Evolutionary conservation across 2,329 filamentous ascomycete species (phyloP).

Genomic region (Periconia sp.): DNA sequence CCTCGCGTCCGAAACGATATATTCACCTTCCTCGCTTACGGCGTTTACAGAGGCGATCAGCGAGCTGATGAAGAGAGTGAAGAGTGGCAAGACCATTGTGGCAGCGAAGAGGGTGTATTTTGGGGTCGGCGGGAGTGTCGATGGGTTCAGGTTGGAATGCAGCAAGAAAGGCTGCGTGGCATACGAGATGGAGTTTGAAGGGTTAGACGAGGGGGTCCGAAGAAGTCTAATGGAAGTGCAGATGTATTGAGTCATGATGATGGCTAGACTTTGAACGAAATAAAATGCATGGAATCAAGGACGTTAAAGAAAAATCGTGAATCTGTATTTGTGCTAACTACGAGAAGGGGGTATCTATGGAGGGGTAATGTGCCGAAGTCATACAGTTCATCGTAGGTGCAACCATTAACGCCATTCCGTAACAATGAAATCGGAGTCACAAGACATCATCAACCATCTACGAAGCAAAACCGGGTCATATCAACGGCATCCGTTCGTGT

Average conservation of each 20-base stretch:
- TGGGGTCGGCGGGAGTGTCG: conserved; percentile 80
- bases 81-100: conserved; percentile 67
- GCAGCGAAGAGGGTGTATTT: conserved; percentile 84
- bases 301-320: too few species aligned
- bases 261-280: too few species aligned
- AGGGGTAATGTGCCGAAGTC: too few species aligned
- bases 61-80: conserved; percentile 59
- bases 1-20: conserved; percentile 82
- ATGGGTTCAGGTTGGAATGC: conserved; percentile 67
- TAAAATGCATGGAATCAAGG: too few species aligned
- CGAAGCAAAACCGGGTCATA: background rate
- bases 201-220: conserved; percentile 51
- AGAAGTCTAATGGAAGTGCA: conserved; percentile 56
- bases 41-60: conserved; percentile 73
- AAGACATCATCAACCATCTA: background rate
- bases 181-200: conserved; percentile 57
- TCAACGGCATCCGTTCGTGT: background rate
- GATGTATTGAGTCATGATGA: conserved; percentile 29
- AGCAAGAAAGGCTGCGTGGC: conserved; percentile 51
- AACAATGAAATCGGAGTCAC: background rate
- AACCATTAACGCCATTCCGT: too few species aligned
- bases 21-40: conserved; percentile 73
- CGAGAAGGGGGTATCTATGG: too few species aligned
- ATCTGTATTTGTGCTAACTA: too few species aligned
- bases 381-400: too few species aligned